Evolutionary conservation across 2,329 filamentous ascomycete species (phyloP), one percentile per base, ranked within the genome.

Genomic region (Cladosporium sp.): DNA sequence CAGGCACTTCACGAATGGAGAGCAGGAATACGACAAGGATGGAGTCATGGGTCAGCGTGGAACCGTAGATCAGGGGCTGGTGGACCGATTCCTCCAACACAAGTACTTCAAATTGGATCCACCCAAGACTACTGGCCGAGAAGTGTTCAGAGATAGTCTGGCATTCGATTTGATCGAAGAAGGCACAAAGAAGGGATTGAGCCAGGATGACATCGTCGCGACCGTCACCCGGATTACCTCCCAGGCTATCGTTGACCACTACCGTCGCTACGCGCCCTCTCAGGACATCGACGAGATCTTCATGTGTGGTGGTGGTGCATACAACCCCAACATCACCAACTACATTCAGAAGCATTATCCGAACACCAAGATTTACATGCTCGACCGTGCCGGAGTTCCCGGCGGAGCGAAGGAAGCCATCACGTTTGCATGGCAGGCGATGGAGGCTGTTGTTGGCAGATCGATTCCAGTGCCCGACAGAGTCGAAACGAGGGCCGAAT

Each of bases 201-300:
- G 65, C 1, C 68, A 74, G 1, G 70, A 79, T 45, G 80, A 82
- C 58, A 71, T 78, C 4, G 74, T 83, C 8, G 80, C 81, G 0
- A 82, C 79, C 0, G 72, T 82, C 38, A 84, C 81, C 8, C 72
- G 80, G 18, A 77, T 83, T 59, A 83, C 79, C 0, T 75, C 80
- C 0, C 75, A 82, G 61, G 76, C 79, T 16, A 82, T 83, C 32
- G 74, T 82, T 13, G 66, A 70, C n/a, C 70, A 75, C 45, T 76
- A 74, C 56, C 65, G 66, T 8, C 73, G 76, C 32, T 80, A 80
- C 54, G 73, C 75, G 43, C 74, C 76, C 4, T 66, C 66, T 31
- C 69, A 69, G 58, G 63, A 73, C 11, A 71, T 81, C 50, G 73
- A 70, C 4, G 80, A 84, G 66, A 72, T 84, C 35, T 83, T 79